Evolutionary conservation across 225 moss, liverwort and hornwort genomes (phyloP).

Genomic region (Pseudoscleropodium purum): DNA sequence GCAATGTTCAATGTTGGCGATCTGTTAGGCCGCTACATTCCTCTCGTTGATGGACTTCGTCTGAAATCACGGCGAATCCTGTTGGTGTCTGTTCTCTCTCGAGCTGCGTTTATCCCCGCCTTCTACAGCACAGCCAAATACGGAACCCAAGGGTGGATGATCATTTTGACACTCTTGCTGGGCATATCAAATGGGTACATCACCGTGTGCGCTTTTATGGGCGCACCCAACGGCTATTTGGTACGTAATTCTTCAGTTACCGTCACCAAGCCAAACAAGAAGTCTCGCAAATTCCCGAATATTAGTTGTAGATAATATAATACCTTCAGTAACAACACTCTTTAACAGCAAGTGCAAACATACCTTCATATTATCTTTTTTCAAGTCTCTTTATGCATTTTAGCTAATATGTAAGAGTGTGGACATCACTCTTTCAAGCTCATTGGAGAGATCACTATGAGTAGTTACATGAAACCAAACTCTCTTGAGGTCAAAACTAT

Average conservation of each 20-base stretch:
- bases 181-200: conserved; percentile 70
- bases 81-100: conserved; percentile 17
- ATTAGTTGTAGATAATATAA: no score
- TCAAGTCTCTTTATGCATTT: not conserved
- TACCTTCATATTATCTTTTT: no score
- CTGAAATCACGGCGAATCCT: conserved; percentile 44
- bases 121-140: conserved; percentile 79
- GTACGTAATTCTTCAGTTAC: conserved; percentile 10
- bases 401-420: not conserved
- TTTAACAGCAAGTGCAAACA: no score
- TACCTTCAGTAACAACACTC: no score
- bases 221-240: conserved; percentile 69
- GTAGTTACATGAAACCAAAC: not conserved
- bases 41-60: conserved; percentile 31
- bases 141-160: conserved; percentile 83
- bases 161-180: conserved; percentile 48
- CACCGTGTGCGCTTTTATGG: conserved; percentile 53
- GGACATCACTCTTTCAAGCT: not conserved
- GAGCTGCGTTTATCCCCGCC: conserved; percentile 61
- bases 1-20: conserved; percentile 84
- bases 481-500: not conserved
- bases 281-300: not conserved
- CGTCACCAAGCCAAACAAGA: not conserved
- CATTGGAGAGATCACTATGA: not conserved
- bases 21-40: conserved; percentile 62